Percentiles rank a stretch among this genome's conserved stretches.
phyloP scores from a whole-genome alignment of 805 yeast species.

The Vanderwaltozyma yarrowii region DNA sequence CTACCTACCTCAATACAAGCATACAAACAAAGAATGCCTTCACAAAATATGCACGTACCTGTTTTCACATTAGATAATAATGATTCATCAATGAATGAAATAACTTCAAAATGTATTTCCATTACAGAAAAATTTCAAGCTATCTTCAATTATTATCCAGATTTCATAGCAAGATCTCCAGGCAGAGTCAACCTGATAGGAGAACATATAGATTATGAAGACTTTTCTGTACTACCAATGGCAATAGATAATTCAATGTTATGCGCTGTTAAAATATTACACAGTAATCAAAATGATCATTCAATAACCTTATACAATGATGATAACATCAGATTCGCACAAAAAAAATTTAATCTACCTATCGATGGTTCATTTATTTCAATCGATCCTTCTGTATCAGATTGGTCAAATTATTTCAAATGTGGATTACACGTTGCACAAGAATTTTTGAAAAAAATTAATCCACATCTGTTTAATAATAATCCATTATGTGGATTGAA shows the following conservation, averaged over 20 bases:
- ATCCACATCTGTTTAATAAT: conserved; percentile 22
- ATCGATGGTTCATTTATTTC: conserved; percentile 31
- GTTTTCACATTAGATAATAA: neutral
- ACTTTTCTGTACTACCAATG: conserved; percentile 61
- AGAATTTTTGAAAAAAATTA: conserved; percentile 32
- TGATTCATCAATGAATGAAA: neutral
- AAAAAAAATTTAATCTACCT: conserved; percentile 32
- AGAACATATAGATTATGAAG: conserved; percentile 63
- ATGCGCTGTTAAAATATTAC: conserved; percentile 36
- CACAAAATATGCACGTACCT: neutral
- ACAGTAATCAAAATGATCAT: conserved; percentile 7
- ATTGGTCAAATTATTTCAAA: conserved; percentile 63
- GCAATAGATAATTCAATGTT: conserved; percentile 57
- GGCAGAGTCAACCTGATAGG: conserved; percentile 70
- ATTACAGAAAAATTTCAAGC: conserved; percentile 9
- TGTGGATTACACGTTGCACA: conserved; percentile 56
- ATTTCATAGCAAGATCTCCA: conserved; percentile 53
- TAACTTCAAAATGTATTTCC: conserved; percentile 6
- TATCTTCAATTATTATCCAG: conserved; percentile 27
- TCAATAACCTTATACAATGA: conserved; percentile 16
- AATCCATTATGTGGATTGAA: conserved; percentile 37
- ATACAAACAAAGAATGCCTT: too few relatives aligned
- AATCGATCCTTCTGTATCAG: conserved; percentile 41
- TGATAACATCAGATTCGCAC: conserved; percentile 28
- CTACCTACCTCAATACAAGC: too few relatives aligned